Base-by-base conservation (phyloP, 1,284 basidiomycete genomes). In the Tranzscheliella williamsii region DNA sequence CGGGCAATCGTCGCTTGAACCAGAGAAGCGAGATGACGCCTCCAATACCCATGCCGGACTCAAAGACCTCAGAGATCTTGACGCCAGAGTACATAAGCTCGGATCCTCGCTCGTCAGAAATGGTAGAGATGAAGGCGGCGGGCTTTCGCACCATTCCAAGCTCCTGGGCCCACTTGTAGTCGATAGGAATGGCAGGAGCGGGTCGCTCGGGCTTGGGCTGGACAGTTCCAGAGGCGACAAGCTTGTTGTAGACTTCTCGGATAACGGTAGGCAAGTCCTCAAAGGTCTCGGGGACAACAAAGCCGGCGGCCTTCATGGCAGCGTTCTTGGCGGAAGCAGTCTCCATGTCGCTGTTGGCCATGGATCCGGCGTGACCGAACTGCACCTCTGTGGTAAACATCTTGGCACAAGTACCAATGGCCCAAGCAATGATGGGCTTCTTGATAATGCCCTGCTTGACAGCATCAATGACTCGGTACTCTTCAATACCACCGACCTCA, bases 331-430 rank as follows among this genome's bases (percentile, higher is more conserved):
- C 88, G 75, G 95, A 91, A 38, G 94, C 94, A 9, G 94, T 98
- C 84, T 97, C 94, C 78, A 89, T 80, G 75, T 93, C 91, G 66
- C 90, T 93, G 85, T 98, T 96, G 70, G 94, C 94, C 89, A 98
- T 91, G 44, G 87, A 90, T 41, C 94, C 94, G 46, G 94, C 95
- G 82, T 98, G 95, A 35, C 94, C 94, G 81, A 98, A 98, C 81
- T 98, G 94, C 36, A 98, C 94, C 81, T 97, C 94, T 47, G 94
- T 97, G 43, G 91, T 85, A 83, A 98, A 98, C 95, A 98, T 98
- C 86, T 96, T 96, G 78, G 94, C 94, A 80, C 95, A 98, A 32
- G 95, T 98, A 66, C 94, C 94, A 74, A 98, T 98, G 39, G 95
- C 91, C 95, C 94, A 98, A 22, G 94, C 94, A 65, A 98, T 90